phyloP scores from a whole-genome alignment of 1,139 yeast genomes.

The Taphrina communis region DNA sequence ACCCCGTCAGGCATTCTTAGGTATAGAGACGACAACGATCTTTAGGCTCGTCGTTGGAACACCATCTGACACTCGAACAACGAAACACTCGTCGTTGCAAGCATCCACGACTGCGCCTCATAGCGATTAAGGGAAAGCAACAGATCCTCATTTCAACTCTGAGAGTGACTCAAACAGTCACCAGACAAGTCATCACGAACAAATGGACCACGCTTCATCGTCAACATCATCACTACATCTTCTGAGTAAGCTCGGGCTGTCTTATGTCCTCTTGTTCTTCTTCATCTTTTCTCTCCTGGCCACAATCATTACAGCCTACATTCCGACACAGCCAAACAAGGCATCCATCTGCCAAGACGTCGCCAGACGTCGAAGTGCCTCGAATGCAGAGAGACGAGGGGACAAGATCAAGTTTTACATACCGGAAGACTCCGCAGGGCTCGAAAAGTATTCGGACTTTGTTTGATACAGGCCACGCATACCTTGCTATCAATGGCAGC shows the following conservation, averaged over 20 bases:
- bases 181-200: no score
- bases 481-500: not conserved
- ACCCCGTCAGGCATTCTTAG: no score
- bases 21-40: not conserved
- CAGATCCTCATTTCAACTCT: no score
- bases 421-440: conserved; percentile 14
- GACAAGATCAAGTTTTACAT: conserved; percentile 24
- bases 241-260: not conserved
- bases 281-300: conserved; percentile 12
- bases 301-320: not conserved
- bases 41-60: not conserved
- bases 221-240: not conserved
- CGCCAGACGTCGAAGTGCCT: conserved; percentile 21
- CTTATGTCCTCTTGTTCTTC: conserved; percentile 1
- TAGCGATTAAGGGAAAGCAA: no score
- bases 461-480: not conserved
- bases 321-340: conserved; percentile 3
- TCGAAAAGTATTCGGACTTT: conserved; percentile 8
- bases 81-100: conserved; percentile 2
- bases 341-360: conserved; percentile 8
- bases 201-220: not conserved
- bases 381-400: conserved; percentile 19
- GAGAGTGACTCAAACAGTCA: no score
- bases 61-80: not conserved
- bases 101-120: not conserved